phyloP scores from a whole-genome alignment of 139 green algal species.

The Zygnema cylindricum region DNA sequence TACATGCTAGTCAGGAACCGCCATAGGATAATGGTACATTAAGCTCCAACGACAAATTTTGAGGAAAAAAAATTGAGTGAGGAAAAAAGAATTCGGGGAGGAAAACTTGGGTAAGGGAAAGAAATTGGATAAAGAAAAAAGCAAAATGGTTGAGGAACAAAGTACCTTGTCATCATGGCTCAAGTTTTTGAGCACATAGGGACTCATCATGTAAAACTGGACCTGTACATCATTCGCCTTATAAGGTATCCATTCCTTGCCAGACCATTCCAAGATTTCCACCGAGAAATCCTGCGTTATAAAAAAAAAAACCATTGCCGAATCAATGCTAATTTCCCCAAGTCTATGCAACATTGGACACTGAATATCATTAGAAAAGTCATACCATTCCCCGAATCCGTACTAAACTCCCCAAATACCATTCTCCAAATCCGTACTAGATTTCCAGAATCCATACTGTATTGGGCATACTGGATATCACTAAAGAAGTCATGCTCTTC shows the following conservation, averaged over 20 bases:
- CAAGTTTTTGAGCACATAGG: constrained; percentile 83
- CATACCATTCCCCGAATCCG: no score
- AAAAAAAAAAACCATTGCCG: no score
- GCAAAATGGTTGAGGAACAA: no score
- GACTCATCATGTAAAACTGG: constrained; percentile 94
- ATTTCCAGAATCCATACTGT: no score
- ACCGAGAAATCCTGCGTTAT: constrained; percentile 76
- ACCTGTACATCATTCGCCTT: constrained; percentile 84
- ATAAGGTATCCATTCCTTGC: constrained; percentile 73
- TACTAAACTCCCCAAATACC: no score
- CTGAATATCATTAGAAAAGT: no score
- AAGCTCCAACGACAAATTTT: not conserved
- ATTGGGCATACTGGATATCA: no score
- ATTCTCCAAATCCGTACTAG: no score
- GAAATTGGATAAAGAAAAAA: not conserved
- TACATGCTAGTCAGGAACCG: no score
- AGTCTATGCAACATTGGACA: no score
- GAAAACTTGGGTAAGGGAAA: not conserved
- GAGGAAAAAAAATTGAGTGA: not conserved
- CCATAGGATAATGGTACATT: not conserved
- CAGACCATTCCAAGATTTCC: constrained; percentile 74
- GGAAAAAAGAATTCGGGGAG: not conserved
- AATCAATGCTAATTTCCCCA: no score
- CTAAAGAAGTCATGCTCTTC: no score
- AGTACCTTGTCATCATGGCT: constrained; percentile 72